These are phyloP conservation scores for Pharnaceum exiguum DNA, from an alignment of 148 eudicot genomes.

Conservation along the genomic window DNA sequence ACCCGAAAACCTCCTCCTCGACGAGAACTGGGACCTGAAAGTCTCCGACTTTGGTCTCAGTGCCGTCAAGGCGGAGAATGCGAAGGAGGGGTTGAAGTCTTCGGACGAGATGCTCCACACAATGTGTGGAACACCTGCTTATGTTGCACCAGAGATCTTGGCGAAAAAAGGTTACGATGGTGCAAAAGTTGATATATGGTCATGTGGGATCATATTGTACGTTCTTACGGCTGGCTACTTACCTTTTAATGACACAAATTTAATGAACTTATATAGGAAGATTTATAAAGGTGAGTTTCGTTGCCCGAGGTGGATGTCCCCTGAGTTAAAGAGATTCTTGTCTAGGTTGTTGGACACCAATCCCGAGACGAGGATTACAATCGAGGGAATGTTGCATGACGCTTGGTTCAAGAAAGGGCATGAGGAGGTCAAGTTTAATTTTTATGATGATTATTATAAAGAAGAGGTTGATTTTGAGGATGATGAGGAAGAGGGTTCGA, in stretches of 20 bases:
- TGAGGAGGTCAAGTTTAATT: constrained; percentile 21
- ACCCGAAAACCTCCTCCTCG: constrained; percentile 61
- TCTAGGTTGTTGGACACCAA: constrained; percentile 54
- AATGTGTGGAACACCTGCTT: constrained; percentile 80
- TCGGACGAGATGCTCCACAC: constrained; percentile 58
- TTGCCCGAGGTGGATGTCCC: constrained; percentile 63
- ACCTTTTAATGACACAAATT: constrained; percentile 65
- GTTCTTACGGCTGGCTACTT: constrained; percentile 64
- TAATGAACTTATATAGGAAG: constrained; percentile 74
- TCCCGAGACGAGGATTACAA: constrained; percentile 50
- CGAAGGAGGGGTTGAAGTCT: too few species aligned
- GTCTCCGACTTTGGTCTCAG: constrained; percentile 66
- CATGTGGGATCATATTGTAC: constrained; percentile 63
- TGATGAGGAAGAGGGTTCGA: background rate
- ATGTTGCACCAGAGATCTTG: constrained; percentile 77
- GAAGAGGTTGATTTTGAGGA: constrained; percentile 11
- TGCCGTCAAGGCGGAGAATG: constrained; percentile 41
- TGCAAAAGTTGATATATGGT: constrained; percentile 64
- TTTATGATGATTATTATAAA: constrained; percentile 2
- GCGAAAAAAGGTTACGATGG: constrained; percentile 75
- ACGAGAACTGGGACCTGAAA: constrained; percentile 57
- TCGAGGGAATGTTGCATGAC: constrained; percentile 45
- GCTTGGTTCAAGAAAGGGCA: constrained; percentile 67
- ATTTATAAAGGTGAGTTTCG: constrained; percentile 63
- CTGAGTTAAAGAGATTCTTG: constrained; percentile 38